phyloP scores from a whole-genome alignment of 164 flowering plant species.

The Malania oleifera region DNA sequence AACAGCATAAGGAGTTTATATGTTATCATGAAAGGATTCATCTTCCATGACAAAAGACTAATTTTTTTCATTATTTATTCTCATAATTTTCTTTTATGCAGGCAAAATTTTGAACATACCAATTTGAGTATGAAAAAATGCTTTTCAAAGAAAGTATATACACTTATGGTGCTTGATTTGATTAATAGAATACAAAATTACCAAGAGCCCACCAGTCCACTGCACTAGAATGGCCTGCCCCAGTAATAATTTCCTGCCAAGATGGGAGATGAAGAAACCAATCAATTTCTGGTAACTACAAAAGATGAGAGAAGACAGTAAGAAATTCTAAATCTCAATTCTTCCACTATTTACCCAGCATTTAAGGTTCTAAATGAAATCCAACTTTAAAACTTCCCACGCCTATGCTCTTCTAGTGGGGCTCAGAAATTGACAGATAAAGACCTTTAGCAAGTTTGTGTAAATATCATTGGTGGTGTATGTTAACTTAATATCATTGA shows the following conservation, averaged over 20 bases:
- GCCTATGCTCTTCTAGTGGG: neutral
- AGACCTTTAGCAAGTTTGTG: neutral
- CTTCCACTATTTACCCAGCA: too few relatives aligned
- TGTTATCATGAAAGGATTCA: too few relatives aligned
- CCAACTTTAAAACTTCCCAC: too few relatives aligned
- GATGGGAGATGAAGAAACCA: neutral
- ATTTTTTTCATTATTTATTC: too few relatives aligned
- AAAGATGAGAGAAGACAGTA: neutral
- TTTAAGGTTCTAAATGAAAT: too few relatives aligned
- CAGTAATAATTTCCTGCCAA: slow-evolving; percentile 85
- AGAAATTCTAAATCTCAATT: neutral
- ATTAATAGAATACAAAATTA: slow-evolving; percentile 27
- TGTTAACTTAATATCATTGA: too few relatives aligned
- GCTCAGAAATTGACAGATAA: neutral
- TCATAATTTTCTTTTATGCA: too few relatives aligned
- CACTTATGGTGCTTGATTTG: neutral
- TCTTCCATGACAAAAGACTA: too few relatives aligned
- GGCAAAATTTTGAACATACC: too few relatives aligned
- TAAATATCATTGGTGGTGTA: too few relatives aligned
- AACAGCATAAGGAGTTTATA: too few relatives aligned
- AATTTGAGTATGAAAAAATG: neutral
- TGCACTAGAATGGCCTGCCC: slow-evolving; percentile 96
- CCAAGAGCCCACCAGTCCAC: slow-evolving; percentile 99
- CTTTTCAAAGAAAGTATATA: neutral
- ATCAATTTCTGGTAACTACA: neutral